Percentiles rank a stretch among this genome's conserved stretches.
These are phyloP conservation scores for Didymella segeticola DNA, from an alignment of 2,329 filamentous ascomycete genomes.

Conservation along the genomic window DNA sequence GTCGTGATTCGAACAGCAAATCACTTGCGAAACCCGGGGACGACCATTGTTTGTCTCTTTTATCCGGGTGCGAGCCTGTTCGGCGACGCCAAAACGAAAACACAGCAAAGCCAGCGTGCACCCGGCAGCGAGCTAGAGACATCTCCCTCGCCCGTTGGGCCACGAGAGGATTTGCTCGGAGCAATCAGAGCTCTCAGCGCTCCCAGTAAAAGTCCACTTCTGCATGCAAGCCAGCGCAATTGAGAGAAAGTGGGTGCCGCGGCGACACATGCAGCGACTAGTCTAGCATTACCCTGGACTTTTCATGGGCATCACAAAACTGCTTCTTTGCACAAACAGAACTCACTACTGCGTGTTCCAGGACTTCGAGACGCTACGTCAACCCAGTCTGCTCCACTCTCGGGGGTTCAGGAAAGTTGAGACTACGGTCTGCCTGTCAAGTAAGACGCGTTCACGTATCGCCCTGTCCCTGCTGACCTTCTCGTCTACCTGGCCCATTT, in stretches of 20 bases:
- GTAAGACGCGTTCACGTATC: slow-evolving; percentile 37
- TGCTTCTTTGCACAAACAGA: slow-evolving; percentile 22
- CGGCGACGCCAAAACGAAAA: slow-evolving; percentile 41
- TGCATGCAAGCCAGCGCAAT: slow-evolving; percentile 31
- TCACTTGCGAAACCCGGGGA: slow-evolving; percentile 40
- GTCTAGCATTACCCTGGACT: slow-evolving; percentile 28
- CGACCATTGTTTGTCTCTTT: slow-evolving; percentile 41
- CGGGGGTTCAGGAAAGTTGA: slow-evolving; percentile 26
- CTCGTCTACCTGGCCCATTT: slow-evolving; percentile 32
- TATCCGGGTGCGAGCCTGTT: slow-evolving; percentile 43
- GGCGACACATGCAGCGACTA: slow-evolving; percentile 31
- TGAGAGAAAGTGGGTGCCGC: slow-evolving; percentile 28
- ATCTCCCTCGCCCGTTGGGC: slow-evolving; percentile 24
- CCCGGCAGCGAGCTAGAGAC: slow-evolving; percentile 17
- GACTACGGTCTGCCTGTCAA: slow-evolving; percentile 33
- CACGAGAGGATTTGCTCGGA: slow-evolving; percentile 25
- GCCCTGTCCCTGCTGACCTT: slow-evolving; percentile 14
- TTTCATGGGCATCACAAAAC: slow-evolving; percentile 21
- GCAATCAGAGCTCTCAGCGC: slow-evolving; percentile 21
- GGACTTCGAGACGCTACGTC: slow-evolving; percentile 27
- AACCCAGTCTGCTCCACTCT: slow-evolving; percentile 21
- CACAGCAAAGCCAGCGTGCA: slow-evolving; percentile 24
- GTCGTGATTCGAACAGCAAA: slow-evolving; percentile 23
- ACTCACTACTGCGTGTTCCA: slow-evolving; percentile 22
- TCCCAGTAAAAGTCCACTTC: slow-evolving; percentile 21